These are phyloP conservation scores for Cercospora berteroae DNA, from an alignment of 2,329 filamentous ascomycete genomes.

Conservation along the genomic window DNA sequence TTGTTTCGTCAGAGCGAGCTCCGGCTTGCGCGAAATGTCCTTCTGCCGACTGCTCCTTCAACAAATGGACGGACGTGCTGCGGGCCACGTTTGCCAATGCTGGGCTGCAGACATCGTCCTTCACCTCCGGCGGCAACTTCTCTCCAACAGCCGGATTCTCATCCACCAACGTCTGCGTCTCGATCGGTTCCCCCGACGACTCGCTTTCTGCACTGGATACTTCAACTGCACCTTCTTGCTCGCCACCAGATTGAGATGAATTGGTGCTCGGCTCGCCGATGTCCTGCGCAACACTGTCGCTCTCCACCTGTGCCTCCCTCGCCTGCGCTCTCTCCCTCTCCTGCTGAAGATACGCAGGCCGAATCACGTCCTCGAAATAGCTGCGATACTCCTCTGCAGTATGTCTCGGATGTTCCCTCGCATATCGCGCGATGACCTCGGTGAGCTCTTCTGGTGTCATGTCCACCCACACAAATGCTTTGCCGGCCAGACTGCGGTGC, in stretches of 20 bases:
- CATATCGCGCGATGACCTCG: conserved; percentile 19
- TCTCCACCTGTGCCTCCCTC: not conserved
- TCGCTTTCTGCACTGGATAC: not conserved
- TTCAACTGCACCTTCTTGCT: not conserved
- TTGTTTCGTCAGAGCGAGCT: not conserved
- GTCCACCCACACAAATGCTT: conserved; percentile 27
- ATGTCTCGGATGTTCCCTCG: conserved; percentile 15
- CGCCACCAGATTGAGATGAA: not conserved
- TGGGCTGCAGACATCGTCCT: not conserved
- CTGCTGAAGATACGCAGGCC: conserved; percentile 23
- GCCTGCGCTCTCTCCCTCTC: conserved; percentile 6
- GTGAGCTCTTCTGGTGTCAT: conserved; percentile 17
- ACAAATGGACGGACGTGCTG: not conserved
- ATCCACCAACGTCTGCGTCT: not conserved
- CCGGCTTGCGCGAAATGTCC: not conserved
- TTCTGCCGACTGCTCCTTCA: not conserved
- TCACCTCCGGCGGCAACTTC: not conserved
- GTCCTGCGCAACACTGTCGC: not conserved
- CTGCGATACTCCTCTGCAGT: conserved; percentile 22
- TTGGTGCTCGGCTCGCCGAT: not conserved
- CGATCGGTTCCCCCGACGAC: not conserved
- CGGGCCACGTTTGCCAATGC: not conserved
- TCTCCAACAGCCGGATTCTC: not conserved
- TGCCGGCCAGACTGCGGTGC: conserved; percentile 22
- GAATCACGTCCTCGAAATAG: conserved; percentile 29